Base-by-base conservation (phyloP, 345 rosid species). In the Gossypium arboreum region DNA sequence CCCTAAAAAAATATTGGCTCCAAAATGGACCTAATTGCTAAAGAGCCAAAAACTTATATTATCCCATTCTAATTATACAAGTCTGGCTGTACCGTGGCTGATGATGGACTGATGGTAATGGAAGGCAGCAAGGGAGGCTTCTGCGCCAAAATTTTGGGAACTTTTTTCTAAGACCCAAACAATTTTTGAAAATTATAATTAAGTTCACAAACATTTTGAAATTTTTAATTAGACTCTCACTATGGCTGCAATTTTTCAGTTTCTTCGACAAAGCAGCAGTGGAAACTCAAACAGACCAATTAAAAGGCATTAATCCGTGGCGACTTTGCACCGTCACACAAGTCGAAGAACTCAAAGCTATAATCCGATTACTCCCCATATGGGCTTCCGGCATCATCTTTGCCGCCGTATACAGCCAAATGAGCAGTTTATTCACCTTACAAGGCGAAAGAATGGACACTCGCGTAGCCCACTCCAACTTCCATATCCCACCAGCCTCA, bases 381-480 rank as follows among this genome's bases (percentile, higher is more conserved):
- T 73, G 70, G 76, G 70, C 76, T 22, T 5, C 76, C 2, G 76
- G 76, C 18, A 73, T 73, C 51, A 73, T 60, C 48, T 61, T 73
- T 48, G 15, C 76, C 0, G 13, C 76, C 0, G 76, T 62, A 15
- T 62, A 62, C 76, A 50, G 70, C 25, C 76, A 73, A 41, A 73
- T 73, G 76, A 9, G 59, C 29, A 60, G 7, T 6, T 73, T 73
- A 48, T 73, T 73, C 39, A 56, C 51, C 7, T 73, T 73, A 48
- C 76, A 73, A 73, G 76, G 76, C 50, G 69, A 73, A 74, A 74
- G 71, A 64, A 74, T 74, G 77, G 18, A 74, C 16, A 74, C 77
- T 48, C 77, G 24, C 2, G 62, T 74, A 1, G 71, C 71, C 0
- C 25, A 74, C n/a, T 74, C 77, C 3, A 11, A 16, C 77, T 74